These are phyloP conservation scores for Clarkia xantiana DNA, from an alignment of 345 rosid species.

Conservation along the genomic window DNA sequence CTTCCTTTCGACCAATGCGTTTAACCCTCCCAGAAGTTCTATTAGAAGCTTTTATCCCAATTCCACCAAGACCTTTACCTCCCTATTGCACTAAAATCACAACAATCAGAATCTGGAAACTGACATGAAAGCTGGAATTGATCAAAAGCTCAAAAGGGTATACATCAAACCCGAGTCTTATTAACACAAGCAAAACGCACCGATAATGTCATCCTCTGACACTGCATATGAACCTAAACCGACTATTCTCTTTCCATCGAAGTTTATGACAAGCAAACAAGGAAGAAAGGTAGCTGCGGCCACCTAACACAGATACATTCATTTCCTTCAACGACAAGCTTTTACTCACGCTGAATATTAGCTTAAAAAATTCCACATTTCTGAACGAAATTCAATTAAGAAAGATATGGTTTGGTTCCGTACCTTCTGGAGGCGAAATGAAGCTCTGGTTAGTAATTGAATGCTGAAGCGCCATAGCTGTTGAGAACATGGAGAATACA, in stretches of 20 bases:
- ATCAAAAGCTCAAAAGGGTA: neutral
- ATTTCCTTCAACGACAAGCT: too few species aligned
- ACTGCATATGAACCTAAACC: neutral
- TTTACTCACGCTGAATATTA: too few species aligned
- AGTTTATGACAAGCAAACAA: neutral
- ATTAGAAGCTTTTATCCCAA: slow-evolving; percentile 3
- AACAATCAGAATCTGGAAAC: slow-evolving; percentile 1
- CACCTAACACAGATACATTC: too few species aligned
- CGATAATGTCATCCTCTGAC: neutral
- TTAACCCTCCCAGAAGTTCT: neutral
- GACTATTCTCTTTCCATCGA: neutral
- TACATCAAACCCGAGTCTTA: too few species aligned
- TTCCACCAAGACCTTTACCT: neutral
- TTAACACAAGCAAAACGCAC: neutral
- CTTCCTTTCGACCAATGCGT: slow-evolving; percentile 3
- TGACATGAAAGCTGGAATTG: neutral
- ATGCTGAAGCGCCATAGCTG: slow-evolving; percentile 6
- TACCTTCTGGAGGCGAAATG: slow-evolving; percentile 1
- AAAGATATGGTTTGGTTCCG: too few species aligned
- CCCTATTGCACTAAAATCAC: neutral
- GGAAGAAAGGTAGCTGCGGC: neutral
- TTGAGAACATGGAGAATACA: neutral
- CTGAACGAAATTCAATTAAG: too few species aligned
- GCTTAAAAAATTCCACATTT: too few species aligned
- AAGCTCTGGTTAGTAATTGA: slow-evolving; percentile 1